Evolutionary conservation across 345 rosid species (phyloP).

Genomic region (Lagerstroemia speciosa): DNA sequence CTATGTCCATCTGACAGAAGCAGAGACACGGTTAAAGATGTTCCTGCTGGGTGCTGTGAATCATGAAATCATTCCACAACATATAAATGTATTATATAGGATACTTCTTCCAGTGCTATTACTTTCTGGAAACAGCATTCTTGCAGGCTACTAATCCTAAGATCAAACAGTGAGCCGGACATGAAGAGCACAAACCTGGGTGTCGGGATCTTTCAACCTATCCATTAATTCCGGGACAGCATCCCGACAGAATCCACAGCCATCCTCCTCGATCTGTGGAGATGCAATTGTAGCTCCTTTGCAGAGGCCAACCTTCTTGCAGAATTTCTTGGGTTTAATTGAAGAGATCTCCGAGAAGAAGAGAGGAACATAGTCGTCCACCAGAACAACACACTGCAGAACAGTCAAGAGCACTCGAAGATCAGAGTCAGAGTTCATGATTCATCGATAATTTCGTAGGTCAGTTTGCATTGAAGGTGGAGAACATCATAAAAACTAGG

Average conservation of each 20-base stretch:
- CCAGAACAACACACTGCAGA: slow-evolving; percentile 65
- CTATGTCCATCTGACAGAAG: slow-evolving; percentile 41
- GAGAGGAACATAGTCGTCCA: slow-evolving; percentile 60
- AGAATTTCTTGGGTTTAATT: slow-evolving; percentile 31
- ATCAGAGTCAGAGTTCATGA: not conserved
- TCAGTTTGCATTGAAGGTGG: too few species aligned
- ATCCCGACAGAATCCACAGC: slow-evolving; percentile 56
- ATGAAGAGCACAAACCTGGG: slow-evolving; percentile 45
- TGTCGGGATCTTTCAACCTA: slow-evolving; percentile 78
- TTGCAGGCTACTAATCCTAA: not conserved
- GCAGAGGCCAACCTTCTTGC: slow-evolving; percentile 55
- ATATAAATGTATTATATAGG: too few species aligned
- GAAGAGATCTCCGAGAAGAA: slow-evolving; percentile 53
- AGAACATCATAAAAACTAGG: too few species aligned
- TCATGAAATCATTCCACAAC: too few species aligned
- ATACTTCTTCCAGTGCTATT: too few species aligned
- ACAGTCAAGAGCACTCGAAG: not conserved
- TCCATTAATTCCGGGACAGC: slow-evolving; percentile 49
- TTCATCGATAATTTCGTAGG: too few species aligned
- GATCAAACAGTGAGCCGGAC: not conserved
- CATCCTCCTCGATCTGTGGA: slow-evolving; percentile 38
- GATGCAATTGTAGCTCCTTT: slow-evolving; percentile 21
- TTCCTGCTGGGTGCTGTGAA: too few species aligned
- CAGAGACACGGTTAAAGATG: not conserved
- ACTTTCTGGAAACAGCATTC: too few species aligned